phyloP scores from a whole-genome alignment of 2,329 filamentous ascomycete genomes.

The Elsinoe batatas region DNA sequence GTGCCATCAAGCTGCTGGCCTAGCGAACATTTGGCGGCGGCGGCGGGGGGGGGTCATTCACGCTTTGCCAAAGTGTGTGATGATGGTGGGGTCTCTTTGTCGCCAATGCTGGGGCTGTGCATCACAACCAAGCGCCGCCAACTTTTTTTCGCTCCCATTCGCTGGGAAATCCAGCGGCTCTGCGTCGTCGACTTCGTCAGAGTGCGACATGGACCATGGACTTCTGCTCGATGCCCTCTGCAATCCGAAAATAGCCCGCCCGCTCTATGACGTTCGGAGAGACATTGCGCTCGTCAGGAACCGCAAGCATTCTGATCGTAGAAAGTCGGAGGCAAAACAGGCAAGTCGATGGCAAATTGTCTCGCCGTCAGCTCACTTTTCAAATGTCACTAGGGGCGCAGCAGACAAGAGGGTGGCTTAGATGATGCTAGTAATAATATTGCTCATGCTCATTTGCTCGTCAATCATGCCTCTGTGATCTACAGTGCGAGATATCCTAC shows the following conservation, averaged over 20 bases:
- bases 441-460: conserved; percentile 3
- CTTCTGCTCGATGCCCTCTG: background rate
- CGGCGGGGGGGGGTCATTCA: background rate
- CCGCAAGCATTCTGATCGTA: background rate
- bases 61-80: background rate
- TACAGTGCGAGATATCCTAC: conserved; percentile 1
- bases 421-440: background rate
- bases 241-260: background rate
- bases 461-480: conserved; percentile 10
- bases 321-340: conserved; percentile 3
- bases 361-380: background rate
- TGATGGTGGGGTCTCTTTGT: background rate
- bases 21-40: background rate
- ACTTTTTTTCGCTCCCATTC: background rate
- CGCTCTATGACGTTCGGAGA: background rate
- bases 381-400: background rate
- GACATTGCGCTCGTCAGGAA: background rate
- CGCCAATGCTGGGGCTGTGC: background rate
- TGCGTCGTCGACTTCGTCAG: background rate
- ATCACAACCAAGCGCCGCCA: conserved; percentile 8
- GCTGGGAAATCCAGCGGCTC: background rate
- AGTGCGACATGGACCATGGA: background rate
- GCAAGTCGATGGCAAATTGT: conserved; percentile 10
- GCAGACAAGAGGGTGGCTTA: conserved; percentile 3
- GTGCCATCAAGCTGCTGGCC: background rate